Evolutionary conservation across 1,139 yeast species (phyloP).

Genomic region (Kurtzmaniella quercitrusa): DNA sequence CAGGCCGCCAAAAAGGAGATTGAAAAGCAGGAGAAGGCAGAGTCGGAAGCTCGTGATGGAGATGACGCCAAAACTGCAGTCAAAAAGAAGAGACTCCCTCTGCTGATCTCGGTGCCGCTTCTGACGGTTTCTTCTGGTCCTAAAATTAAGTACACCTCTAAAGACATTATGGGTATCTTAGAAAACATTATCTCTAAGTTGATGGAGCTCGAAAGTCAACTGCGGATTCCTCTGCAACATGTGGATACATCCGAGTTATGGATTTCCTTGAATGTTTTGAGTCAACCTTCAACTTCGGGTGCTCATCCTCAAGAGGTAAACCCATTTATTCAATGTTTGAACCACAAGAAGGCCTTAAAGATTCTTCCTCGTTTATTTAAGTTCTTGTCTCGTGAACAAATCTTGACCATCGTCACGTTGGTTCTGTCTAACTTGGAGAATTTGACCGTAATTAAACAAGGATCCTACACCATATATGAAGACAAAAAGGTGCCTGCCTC

Average conservation of each 20-base stretch:
- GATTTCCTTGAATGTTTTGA: slow-evolving; percentile 71
- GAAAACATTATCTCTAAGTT: slow-evolving; percentile 79
- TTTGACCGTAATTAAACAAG: slow-evolving; percentile 71
- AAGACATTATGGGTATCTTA: slow-evolving; percentile 51
- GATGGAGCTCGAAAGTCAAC: slow-evolving; percentile 76
- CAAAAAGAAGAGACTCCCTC: slow-evolving; percentile 19
- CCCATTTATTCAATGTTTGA: slow-evolving; percentile 81
- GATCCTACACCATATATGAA: slow-evolving; percentile 70
- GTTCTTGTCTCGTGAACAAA: slow-evolving; percentile 73
- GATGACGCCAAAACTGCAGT: slow-evolving; percentile 5
- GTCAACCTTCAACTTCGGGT: slow-evolving; percentile 43
- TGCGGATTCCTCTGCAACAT: slow-evolving; percentile 55
- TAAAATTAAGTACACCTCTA: slow-evolving; percentile 33
- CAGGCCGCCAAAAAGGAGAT: slow-evolving; percentile 49
- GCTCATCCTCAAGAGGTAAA: slow-evolving; percentile 49
- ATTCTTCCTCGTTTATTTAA: slow-evolving; percentile 85
- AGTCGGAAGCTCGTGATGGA: slow-evolving; percentile 11
- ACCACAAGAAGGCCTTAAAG: slow-evolving; percentile 85
- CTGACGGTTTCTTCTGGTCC: slow-evolving; percentile 20
- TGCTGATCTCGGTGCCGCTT: slow-evolving; percentile 13
- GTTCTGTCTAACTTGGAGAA: slow-evolving; percentile 81
- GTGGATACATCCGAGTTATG: slow-evolving; percentile 62
- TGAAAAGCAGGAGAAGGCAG: slow-evolving; percentile 30
- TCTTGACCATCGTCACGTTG: slow-evolving; percentile 72
- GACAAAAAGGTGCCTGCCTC: slow-evolving; percentile 49